Conservation (phyloP, 2,329 filamentous ascomycete species). For the Didymella glomerata region DNA sequence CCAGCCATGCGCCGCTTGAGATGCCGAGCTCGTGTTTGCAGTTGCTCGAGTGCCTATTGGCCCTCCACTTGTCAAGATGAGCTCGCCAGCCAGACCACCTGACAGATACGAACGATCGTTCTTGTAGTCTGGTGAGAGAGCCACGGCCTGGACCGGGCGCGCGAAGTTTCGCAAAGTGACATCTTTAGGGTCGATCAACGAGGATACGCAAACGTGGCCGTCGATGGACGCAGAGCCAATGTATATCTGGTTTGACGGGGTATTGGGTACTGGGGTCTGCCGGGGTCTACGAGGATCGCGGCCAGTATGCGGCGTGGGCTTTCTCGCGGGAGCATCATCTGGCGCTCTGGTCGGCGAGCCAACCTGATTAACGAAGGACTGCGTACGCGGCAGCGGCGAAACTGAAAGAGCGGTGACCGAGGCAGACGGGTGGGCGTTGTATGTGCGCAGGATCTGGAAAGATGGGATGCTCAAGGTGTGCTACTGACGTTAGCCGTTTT, state of each 20-base stretch:
- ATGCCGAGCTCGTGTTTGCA: conserved; percentile 86
- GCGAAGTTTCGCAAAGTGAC: conserved; percentile 93
- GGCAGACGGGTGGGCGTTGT: conserved; percentile 85
- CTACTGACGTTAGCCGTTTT: conserved; percentile 56
- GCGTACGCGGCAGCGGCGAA: conserved; percentile 77
- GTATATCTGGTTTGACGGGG: conserved; percentile 88
- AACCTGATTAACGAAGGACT: conserved; percentile 48
- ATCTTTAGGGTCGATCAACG: conserved; percentile 85
- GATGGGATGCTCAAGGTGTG: conserved; percentile 86
- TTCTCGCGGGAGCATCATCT: conserved; percentile 54
- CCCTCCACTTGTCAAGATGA: conserved; percentile 86
- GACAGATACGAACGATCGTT: conserved; percentile 89
- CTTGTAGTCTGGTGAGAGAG: conserved; percentile 94
- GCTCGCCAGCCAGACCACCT: conserved; percentile 84
- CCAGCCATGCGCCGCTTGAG: conserved; percentile 88
- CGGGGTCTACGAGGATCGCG: conserved; percentile 61
- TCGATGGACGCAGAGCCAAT: conserved; percentile 95
- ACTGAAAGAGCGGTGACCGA: conserved; percentile 90
- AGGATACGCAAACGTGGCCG: conserved; percentile 92
- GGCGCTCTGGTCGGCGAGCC: conserved; percentile 29
- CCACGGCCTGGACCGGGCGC: conserved; percentile 88
- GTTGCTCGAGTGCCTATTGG: conserved; percentile 79
- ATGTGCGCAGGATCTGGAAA: conserved; percentile 82
- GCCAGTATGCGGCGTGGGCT: conserved; percentile 32
- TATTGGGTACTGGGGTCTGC: conserved; percentile 71